phyloP scores from a whole-genome alignment of 2,329 filamentous ascomycete species.

The Dendryphion nanum region DNA sequence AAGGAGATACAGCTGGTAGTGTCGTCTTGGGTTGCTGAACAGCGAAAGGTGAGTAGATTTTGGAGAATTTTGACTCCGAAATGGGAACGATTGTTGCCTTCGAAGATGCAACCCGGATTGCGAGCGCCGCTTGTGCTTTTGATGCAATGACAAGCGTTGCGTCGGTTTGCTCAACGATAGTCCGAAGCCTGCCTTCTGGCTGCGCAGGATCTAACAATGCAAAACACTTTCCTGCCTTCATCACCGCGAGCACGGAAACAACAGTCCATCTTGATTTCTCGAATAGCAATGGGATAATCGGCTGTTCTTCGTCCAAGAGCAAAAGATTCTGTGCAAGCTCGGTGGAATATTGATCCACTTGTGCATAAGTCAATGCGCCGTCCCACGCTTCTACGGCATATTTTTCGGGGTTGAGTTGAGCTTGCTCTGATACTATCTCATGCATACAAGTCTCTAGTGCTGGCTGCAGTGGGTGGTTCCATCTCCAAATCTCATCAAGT shows the following conservation, averaged over 20 bases:
- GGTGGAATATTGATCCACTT: conserved; percentile 34
- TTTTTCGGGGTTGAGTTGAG: conserved; percentile 32
- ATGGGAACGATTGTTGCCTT: conserved; percentile 32
- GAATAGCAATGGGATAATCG: conserved; percentile 39
- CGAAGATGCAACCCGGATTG: conserved; percentile 26
- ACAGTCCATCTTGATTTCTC: conserved; percentile 42
- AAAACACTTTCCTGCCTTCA: conserved; percentile 42
- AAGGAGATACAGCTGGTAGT: conserved; percentile 24
- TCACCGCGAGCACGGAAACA: conserved; percentile 39
- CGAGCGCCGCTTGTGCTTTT: conserved; percentile 26
- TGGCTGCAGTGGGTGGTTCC: conserved; percentile 48
- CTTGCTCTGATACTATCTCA: conserved; percentile 45
- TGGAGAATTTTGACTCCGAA: conserved; percentile 30
- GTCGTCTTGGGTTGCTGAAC: conserved; percentile 26
- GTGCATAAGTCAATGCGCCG: conserved; percentile 32
- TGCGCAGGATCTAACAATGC: conserved; percentile 36
- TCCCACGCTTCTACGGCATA: conserved; percentile 41
- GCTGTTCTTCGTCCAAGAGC: conserved; percentile 22
- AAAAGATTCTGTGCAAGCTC: conserved; percentile 26
- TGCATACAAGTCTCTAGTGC: conserved; percentile 48
- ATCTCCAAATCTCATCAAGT: conserved; percentile 47
- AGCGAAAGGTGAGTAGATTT: conserved; percentile 24
- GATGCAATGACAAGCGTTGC: conserved; percentile 29
- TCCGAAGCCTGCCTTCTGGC: conserved; percentile 31
- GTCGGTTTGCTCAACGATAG: conserved; percentile 30